Evolutionary conservation across 2,329 filamentous ascomycete genomes (phyloP), one percentile per base, ranked within the genome.

Genomic region (Fusarium globosum): DNA sequence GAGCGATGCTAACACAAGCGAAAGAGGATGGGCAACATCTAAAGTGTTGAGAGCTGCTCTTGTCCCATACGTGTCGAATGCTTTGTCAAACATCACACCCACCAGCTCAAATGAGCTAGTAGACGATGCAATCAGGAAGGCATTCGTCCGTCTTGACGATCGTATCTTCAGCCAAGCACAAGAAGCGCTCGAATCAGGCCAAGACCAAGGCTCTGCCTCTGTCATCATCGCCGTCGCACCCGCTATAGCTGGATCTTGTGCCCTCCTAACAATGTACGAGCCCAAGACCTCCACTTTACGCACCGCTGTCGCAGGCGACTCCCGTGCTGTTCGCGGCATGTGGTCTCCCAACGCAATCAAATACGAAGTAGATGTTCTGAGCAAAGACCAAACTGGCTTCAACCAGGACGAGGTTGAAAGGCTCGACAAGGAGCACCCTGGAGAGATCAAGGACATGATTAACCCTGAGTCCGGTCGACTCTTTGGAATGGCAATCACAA

Each of bases 261-360:
- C 91, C 16, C 82, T 93, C 2, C 82, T 93, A 4, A 85, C 90
- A 1, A 81, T 92, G 4, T 92, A 89, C 76, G 90, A 94, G 69
- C 85, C 89, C 0, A 65, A 74, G 2, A 83, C 83, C 3, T 83
- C 84, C 10, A 88, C 83, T 0, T 81, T 94, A 0, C 87, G 88
- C 30, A 90, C 92, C 6, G 92, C 92, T 1, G 91, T 90, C 69
- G 88, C 88, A 0, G 92, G 92, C 1, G 91, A 94, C 80, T 93
- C 89, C 2, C 86, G 91, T 41, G 91, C 91, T 16, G 90, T 93
- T 0, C 83, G 93, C 0, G 91, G 91, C 4, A 78, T 77, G 6
- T 80, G 85, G 81, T 83, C 86, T 18, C 59, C 81, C 0, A 77
- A 83, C 14, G 81, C 83, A 0, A 56, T 63, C 2, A 83, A 80